Evolutionary conservation across 768 basidiomycete species (phyloP).

Genomic region (Boletus tomentosulus): DNA sequence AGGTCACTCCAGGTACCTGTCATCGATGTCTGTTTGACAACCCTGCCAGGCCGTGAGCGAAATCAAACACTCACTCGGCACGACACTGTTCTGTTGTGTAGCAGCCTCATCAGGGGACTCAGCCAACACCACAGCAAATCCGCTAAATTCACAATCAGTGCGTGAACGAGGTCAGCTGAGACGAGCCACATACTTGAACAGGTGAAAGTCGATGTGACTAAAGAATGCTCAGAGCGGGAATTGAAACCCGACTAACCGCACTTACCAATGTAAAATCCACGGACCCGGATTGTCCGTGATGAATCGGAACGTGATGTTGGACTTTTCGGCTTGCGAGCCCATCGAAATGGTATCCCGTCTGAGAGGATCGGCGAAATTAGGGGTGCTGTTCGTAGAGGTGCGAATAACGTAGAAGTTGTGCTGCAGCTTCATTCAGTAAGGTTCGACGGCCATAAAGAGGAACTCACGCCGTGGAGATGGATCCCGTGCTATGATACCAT

Average conservation of each 20-base stretch:
- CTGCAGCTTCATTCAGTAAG: slow-evolving; percentile 14
- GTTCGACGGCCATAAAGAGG: background rate
- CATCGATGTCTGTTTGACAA: background rate
- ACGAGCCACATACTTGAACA: slow-evolving; percentile 18
- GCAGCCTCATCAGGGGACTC: slow-evolving; percentile 21
- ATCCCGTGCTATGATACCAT: slow-evolving; percentile 32
- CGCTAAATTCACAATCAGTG: slow-evolving; percentile 16
- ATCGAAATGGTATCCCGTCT: slow-evolving; percentile 33
- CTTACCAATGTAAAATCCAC: slow-evolving; percentile 47
- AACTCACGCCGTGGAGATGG: slow-evolving; percentile 39
- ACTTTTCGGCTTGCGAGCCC: slow-evolving; percentile 29
- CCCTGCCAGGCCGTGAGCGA: background rate
- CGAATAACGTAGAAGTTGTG: slow-evolving; percentile 39
- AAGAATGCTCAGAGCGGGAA: background rate
- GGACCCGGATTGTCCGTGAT: slow-evolving; percentile 63
- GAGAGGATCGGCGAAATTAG: slow-evolving; percentile 38
- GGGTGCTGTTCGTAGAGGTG: slow-evolving; percentile 25
- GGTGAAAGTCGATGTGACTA: slow-evolving; percentile 32
- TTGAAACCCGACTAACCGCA: background rate
- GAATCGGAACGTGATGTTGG: slow-evolving; percentile 55
- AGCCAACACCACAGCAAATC: slow-evolving; percentile 30
- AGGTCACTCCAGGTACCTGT: slow-evolving; percentile 19
- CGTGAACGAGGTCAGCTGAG: background rate
- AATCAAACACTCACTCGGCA: slow-evolving; percentile 19
- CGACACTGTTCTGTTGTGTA: slow-evolving; percentile 13